Evolutionary conservation across 2,329 filamentous ascomycete genomes (phyloP), one percentile per base, ranked within the genome.

Genomic region (Cytospora chrysosperma): DNA sequence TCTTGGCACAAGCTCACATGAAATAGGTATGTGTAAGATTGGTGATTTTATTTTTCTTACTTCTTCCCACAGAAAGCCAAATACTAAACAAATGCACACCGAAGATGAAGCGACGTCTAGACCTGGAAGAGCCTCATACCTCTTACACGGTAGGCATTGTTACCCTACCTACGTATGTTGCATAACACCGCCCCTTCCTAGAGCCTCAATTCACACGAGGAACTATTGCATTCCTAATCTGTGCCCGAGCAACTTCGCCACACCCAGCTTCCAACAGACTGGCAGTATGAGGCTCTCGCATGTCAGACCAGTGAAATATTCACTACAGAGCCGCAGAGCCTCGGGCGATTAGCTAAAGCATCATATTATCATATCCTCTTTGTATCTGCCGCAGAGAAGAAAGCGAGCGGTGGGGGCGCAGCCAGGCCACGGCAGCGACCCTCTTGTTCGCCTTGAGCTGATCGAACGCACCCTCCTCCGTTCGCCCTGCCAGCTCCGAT

Each of bases 331-430:
- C 37, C 37, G 19, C 37, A 40, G 28, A 17, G 15, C 19, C 37
- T 40, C 37, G 37, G 37, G 55, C 55, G n/a, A 49, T 47, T 24
- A 47, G 43, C 56, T 58, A 50, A 58, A 58, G 28, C 40, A 49
- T 58, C 56, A 21, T 58, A 58, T 50, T 49, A 58, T 50, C 56
- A 58, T 51, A 37, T 49, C 37, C 12, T 58, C 43, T 32, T 32
- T 43, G 21, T 47, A 47, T 57, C 54, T 56, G 37, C 49, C 50
- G 55, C 49, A 49, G 40, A 50, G 50, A 28, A 49, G 27, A 57
- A 47, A 47, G n/a, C 43, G n/a, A 47, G n/a, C 40, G 7, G 21
- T 43, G n/a, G 43, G 40, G 43, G 43, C 43, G 43, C 8, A 24
- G 43, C 43, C n/a, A 12, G 43, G 43, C n/a, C 4, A 47, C n/a